Evolutionary conservation across 2,329 filamentous ascomycete species (phyloP), one percentile per base, ranked within the genome.

Genomic region (Xylariaceae sp.): DNA sequence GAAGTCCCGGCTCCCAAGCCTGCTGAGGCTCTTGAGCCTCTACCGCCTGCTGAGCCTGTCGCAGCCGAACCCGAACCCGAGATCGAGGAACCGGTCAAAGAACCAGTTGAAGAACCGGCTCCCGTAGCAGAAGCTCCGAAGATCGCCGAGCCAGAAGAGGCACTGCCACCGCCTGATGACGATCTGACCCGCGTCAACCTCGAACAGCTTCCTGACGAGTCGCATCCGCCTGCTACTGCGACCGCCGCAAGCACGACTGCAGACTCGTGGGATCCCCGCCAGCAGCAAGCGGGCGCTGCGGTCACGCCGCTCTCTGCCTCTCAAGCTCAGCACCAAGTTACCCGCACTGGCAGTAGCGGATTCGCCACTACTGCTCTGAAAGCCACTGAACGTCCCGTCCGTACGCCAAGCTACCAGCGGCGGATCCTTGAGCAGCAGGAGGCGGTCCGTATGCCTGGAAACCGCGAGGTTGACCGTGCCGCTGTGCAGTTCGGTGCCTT

Each of bases 401-500:
- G 90, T 40, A 80, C 78, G 35, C 76, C 86, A 14, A 89, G 81
- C 63, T 87, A 83, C 60, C 83, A 93, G 58, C 80, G 90, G 46
- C 83, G 87, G 51, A 74, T 95, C 34, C 71, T 94, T 52, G 89
- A 96, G 51, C 92, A 98, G 57, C 89, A 94, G 60, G 92, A 98
- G 65, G 87, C 92, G 38, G 92, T 98, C 25, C 88, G 94, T 45
- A 95, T 98, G 90, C 92, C 92, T 29, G 88, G 86, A 39, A 94
- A 95, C 66, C 88, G 92, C 47, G 89, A 92, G 33, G 83, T 98
- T 18, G 90, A 96, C 57, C 81, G 88, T 50, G 78, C 90, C 46
- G 84, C 89, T 31, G 88, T 98, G 31, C 90, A 96, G 57, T 98
- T 98, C 58, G 92, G 92, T 43, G 93, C 89, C 58, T 86, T 98